Percentiles rank a stretch among this genome's conserved stretches.
Conservation (phyloP, 2,329 filamentous ascomycete species). For the Colletotrichum spaethianum region DNA sequence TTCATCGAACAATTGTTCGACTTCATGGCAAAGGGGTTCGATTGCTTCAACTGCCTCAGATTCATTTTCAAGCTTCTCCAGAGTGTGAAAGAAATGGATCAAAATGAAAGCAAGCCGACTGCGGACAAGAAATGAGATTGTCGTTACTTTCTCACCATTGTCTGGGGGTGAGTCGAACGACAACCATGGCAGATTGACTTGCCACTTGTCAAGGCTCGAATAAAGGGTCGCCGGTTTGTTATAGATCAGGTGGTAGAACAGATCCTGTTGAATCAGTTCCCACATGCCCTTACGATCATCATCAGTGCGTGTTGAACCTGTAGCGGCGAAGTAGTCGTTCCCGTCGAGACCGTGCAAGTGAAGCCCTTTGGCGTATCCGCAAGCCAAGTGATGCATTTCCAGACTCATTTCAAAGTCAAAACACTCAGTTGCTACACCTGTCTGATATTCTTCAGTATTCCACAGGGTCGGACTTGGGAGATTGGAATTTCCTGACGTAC, state of each 20-base stretch:
- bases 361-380: constrained; percentile 50
- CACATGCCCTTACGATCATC: constrained; percentile 50
- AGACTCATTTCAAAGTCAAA: constrained; percentile 52
- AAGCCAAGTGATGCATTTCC: constrained; percentile 49
- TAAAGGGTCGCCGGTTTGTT: constrained; percentile 49
- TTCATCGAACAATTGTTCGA: constrained; percentile 46
- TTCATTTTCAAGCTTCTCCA: background rate
- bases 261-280: constrained; percentile 52
- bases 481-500: constrained; percentile 37
- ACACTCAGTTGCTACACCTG: constrained; percentile 47
- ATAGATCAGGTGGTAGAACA: constrained; percentile 50
- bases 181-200: constrained; percentile 52
- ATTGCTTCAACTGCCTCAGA: constrained; percentile 22
- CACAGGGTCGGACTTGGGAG: rapidly evolving
- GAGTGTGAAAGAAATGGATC: constrained; percentile 47
- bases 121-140: constrained; percentile 48
- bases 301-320: constrained; percentile 23
- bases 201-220: constrained; percentile 46
- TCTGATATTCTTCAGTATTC: constrained; percentile 34
- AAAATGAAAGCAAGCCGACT: constrained; percentile 49
- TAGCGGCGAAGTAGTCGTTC: constrained; percentile 38
- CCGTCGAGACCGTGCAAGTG: constrained; percentile 51
- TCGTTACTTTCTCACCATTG: constrained; percentile 41
- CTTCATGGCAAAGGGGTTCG: constrained; percentile 46
- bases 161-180: constrained; percentile 45